These are phyloP conservation scores for Onygenales sp. DNA, from an alignment of 2,329 filamentous ascomycete genomes.

Conservation along the genomic window DNA sequence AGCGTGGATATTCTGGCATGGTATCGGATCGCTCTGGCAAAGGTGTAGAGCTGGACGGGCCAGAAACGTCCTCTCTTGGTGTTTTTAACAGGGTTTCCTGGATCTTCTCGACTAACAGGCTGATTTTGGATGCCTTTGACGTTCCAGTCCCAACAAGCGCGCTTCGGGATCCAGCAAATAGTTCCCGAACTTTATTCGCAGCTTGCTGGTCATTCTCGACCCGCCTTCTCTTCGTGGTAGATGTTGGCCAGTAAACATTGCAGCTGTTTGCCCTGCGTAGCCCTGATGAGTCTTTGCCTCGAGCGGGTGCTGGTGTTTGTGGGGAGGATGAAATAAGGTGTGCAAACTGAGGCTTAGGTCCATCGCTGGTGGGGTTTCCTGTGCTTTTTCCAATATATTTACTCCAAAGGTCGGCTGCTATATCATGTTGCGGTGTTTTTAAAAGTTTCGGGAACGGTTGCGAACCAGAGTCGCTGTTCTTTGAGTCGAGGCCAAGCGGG, in stretches of 20 bases:
- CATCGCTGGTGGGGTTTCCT: slow-evolving; percentile 35
- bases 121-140: slow-evolving; percentile 38
- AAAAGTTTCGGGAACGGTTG: slow-evolving; percentile 50
- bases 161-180: slow-evolving; percentile 33
- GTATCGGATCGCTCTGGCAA: slow-evolving; percentile 25
- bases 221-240: slow-evolving; percentile 54
- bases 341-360: slow-evolving; percentile 49
- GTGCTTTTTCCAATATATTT: slow-evolving; percentile 53
- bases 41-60: slow-evolving; percentile 36
- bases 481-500: slow-evolving; percentile 40
- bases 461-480: slow-evolving; percentile 44
- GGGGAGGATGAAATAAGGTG: slow-evolving; percentile 63
- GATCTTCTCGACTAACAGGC: slow-evolving; percentile 58
- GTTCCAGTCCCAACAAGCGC: slow-evolving; percentile 24
- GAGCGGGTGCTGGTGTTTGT: slow-evolving; percentile 46
- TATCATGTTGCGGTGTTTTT: slow-evolving; percentile 60
- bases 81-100: slow-evolving; percentile 39
- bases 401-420: slow-evolving; percentile 68
- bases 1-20: slow-evolving; percentile 22
- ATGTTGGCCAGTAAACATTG: slow-evolving; percentile 57
- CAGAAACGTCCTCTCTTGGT: slow-evolving; percentile 16
- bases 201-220: slow-evolving; percentile 37
- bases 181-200: slow-evolving; percentile 36
- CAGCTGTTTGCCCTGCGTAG: slow-evolving; percentile 60
- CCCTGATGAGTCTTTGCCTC: slow-evolving; percentile 35